A percentile compares a stretch with the other conserved stretches of the same genome.
These are phyloP conservation scores for Eimeria falciformis DNA, from an alignment of 169 alveolate genomes.

Conservation along the genomic window DNA sequence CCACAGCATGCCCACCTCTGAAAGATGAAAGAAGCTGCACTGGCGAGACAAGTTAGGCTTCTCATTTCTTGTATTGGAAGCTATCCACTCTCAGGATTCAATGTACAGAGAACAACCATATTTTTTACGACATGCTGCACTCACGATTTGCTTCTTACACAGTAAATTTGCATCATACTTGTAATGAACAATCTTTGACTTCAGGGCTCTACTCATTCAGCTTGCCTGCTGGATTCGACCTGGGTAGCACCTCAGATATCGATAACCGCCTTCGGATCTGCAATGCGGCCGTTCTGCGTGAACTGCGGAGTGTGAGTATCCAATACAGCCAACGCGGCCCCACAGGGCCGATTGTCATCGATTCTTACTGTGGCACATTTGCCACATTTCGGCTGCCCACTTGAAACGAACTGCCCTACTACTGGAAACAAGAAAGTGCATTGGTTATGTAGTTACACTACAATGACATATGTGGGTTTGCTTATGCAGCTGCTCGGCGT, in stretches of 20 bases:
- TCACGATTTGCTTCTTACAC: too few species aligned
- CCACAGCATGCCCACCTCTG: slow-evolving; percentile 26
- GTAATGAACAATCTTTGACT: too few species aligned
- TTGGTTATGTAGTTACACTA: background rate
- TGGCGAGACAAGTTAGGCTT: slow-evolving; percentile 9
- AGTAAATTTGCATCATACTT: too few species aligned
- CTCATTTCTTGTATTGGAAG: too few species aligned
- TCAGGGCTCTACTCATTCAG: slow-evolving; percentile 35
- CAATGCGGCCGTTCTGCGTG: background rate
- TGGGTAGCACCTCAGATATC: slow-evolving; percentile 14
- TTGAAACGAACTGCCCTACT: too few species aligned
- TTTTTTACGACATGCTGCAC: too few species aligned
- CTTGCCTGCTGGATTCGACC: slow-evolving; percentile 44
- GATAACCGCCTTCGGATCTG: slow-evolving; percentile 31
- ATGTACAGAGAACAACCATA: too few species aligned
- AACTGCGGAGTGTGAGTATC: background rate
- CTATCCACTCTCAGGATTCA: too few species aligned
- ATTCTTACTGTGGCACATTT: too few species aligned
- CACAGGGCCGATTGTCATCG: too few species aligned
- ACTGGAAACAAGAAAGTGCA: background rate
- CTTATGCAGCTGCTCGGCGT: background rate
- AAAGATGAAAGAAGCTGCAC: slow-evolving; percentile 54
- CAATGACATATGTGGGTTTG: background rate
- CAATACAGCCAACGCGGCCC: background rate
- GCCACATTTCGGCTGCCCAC: too few species aligned